Conservation (phyloP, 495 filamentous ascomycete species). For the Lophiostoma macrostomum region DNA sequence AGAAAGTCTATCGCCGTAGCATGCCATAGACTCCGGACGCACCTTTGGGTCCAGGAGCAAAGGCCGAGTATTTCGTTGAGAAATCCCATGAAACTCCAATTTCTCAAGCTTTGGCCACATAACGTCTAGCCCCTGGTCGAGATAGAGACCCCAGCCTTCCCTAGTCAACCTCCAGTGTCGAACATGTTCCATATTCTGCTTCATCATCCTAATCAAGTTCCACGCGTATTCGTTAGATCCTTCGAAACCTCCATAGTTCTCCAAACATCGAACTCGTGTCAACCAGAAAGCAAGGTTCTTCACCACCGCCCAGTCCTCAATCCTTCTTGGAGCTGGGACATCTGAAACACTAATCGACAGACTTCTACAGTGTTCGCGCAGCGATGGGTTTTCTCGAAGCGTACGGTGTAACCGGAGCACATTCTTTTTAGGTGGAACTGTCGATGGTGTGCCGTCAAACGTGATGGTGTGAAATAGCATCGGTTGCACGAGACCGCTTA, state of each 20-base stretch:
- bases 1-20: neutral
- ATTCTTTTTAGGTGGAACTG: neutral
- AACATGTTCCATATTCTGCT: neutral
- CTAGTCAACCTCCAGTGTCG: neutral
- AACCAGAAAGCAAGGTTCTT: neutral
- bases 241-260: neutral
- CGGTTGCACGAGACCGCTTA: slow-evolving; percentile 3
- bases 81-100: neutral
- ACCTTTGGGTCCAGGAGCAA: neutral
- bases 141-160: slow-evolving; percentile 3
- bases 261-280: slow-evolving; percentile 6
- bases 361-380: slow-evolving; percentile 3
- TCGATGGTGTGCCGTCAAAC: neutral
- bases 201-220: neutral
- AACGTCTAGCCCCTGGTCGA: neutral
- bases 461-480: slow-evolving; percentile 1
- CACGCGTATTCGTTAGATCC: neutral
- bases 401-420: neutral
- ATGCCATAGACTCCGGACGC: too few relatives aligned
- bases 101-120: neutral
- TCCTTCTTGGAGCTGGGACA: neutral
- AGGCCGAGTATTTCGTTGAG: neutral
- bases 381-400: neutral
- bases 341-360: slow-evolving; percentile 2
- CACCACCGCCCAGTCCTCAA: neutral